phyloP scores from a whole-genome alignment of 306 rosid species.

The Quillaja saponaria region DNA sequence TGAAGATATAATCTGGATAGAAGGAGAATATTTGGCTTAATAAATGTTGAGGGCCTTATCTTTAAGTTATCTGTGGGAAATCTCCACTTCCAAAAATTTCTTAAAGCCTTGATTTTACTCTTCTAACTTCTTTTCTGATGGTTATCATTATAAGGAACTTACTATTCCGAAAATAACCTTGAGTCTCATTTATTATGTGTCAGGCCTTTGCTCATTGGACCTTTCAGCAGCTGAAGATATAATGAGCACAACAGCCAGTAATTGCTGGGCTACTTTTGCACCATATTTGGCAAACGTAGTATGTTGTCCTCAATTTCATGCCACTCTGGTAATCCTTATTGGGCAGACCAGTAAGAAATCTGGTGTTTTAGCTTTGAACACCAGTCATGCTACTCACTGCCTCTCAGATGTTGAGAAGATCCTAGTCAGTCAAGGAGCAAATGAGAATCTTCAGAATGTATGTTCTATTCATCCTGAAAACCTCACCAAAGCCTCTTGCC shows the following conservation, averaged over 20 bases:
- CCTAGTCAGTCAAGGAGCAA: conserved; percentile 61
- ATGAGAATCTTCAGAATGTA: conserved; percentile 38
- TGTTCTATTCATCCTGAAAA: conserved; percentile 50
- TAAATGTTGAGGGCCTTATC: not conserved
- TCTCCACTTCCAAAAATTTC: conserved; percentile 5
- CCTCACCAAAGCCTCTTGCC: conserved; percentile 65
- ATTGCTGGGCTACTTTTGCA: conserved; percentile 68
- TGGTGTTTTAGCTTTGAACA: conserved; percentile 55
- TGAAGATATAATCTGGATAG: too few species aligned
- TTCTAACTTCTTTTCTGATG: too few species aligned
- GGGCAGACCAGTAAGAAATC: conserved; percentile 64
- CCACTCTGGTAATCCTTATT: conserved; percentile 50
- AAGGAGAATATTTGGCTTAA: not conserved
- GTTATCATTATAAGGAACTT: too few species aligned
- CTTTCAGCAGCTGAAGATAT: conserved; percentile 44
- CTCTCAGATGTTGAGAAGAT: conserved; percentile 63
- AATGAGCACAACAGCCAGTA: conserved; percentile 54
- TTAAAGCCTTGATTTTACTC: conserved; percentile 12
- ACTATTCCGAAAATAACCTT: too few species aligned
- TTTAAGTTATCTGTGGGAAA: not conserved
- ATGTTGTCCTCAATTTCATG: conserved; percentile 70
- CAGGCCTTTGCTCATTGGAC: conserved; percentile 58
- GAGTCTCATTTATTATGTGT: not conserved
- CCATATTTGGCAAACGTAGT: conserved; percentile 66
- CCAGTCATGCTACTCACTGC: conserved; percentile 56